Base-by-base conservation (phyloP, 164 flowering plant species). In the Malania oleifera region DNA sequence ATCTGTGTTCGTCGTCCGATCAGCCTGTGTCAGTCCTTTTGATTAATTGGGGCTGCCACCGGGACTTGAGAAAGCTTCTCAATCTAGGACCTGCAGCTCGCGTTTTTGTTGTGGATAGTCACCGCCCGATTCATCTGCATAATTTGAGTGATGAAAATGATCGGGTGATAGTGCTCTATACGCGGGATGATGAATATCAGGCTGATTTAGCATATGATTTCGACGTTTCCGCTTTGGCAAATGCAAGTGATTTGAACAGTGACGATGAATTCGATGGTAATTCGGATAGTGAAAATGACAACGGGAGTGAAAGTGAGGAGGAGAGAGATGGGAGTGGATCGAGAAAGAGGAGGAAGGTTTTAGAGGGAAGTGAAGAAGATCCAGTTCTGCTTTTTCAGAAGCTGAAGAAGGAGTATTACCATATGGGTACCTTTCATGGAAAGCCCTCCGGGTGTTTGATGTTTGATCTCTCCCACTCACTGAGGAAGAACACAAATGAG, bases 41-140 rank as follows among this genome's bases (percentile, higher is more conserved):
- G 51, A 78, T 92, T 0, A 92, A 89, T 64, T 92, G 97, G 98
- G 98, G 98, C 1, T 87, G 87, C 48, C 96, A 92, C 52, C 70
- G 91, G n/a, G 96, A 89, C 60, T 66, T 92, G 48, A 67, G 77
- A 44, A 66, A 56, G 64, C 56, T 79, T 53, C 70, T 91, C 37
- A 67, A 69, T 39, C 65, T 89, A 6, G 89, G 87, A 0, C 77
- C 82, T 9, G 46, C 45, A 0, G 87, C 87, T 1, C 69, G 80
- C 29, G 84, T 90, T 56, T 93, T 90, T 60, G 91, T 93, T 1
- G 83, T 87, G 15, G 98, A 93, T 68, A 83, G 95, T 60, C 97
- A 90, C 43, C 73, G 96, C 17, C 98, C 96, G 0, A 83, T 90
- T 54, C 98, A 93, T 71, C 72, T 93, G 59, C 96, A 88, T 60